Base-by-base conservation (phyloP, 495 filamentous ascomycete genomes). In the Penicillium coprophilum region DNA sequence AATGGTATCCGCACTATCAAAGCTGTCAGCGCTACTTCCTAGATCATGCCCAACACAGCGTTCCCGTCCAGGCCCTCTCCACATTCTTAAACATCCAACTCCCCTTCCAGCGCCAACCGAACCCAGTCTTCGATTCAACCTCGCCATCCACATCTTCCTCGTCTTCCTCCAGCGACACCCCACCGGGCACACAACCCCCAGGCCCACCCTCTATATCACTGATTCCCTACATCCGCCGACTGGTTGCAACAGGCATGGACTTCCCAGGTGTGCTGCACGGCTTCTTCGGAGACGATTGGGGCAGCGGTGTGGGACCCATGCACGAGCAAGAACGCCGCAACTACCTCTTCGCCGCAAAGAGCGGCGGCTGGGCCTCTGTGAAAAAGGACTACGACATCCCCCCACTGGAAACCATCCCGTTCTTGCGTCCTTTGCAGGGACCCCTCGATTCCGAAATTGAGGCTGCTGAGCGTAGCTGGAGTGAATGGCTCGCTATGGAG, bases 241-340 rank as follows among this genome's bases (percentile, higher is more conserved):
- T 97, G 2, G 87, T 97, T 34, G 91, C 91, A 6, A 97, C 93
- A 1, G 94, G 91, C 9, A 92, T 92, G 74, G 94, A 97, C 68
- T 82, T 84, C 44, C 88, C 89, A 0, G 87, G 85, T 1, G 84
- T 97, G 5, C 74, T 98, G 56, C 91, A 96, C 64, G 90, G 92
- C 31, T 96, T 96, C 76, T 98, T 98, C 65, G 94, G 94, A 7
- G 90, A 97, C 58, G 88, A 96, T 63, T 98, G 92, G 90, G 69
- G 75, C 15, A 67, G 77, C 9, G 94, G 94, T 3, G 77, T 97
- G 32, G 88, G 90, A 0, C 83, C 87, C 4, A 68, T 97, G 32
- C 90, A 96, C 66, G 91, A 97, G 65, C 85, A 87, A 63, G 94
- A 98, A 69, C 82, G 94, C 39, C 83, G 91, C 48, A 98, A 98